Evolutionary conservation across 2,329 filamentous ascomycete species (phyloP).

Genomic region (Cladosporium oxysporum): DNA sequence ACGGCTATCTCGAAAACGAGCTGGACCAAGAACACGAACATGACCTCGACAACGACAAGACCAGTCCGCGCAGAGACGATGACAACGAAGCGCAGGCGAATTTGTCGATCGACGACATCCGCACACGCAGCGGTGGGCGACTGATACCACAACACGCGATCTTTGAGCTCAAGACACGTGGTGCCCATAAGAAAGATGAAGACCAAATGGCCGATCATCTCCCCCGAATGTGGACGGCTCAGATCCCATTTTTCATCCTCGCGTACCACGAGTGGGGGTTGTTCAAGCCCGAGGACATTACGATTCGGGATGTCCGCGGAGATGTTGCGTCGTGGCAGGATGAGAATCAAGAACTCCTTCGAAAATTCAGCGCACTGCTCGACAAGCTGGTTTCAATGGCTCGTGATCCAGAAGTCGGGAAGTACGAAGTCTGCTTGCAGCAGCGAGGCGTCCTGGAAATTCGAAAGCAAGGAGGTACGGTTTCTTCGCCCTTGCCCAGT

Average conservation of each 20-base stretch:
- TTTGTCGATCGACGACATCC: background rate
- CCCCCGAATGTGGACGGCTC: constrained; percentile 52
- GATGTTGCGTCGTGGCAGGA: constrained; percentile 47
- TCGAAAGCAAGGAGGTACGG: constrained; percentile 23
- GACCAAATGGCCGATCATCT: constrained; percentile 42
- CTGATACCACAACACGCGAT: constrained; percentile 46
- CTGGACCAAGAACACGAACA: background rate
- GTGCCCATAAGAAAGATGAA: constrained; percentile 1
- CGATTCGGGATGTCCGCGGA: constrained; percentile 40
- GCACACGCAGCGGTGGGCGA: constrained; percentile 18
- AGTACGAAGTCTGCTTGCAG: constrained; percentile 41
- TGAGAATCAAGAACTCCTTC: constrained; percentile 38
- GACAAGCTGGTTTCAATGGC: constrained; percentile 36
- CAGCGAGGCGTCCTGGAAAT: constrained; percentile 40
- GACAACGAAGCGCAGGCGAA: background rate
- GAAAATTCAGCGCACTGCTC: constrained; percentile 35
- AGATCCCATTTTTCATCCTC: constrained; percentile 54
- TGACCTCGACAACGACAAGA: background rate
- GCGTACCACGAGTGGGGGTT: constrained; percentile 50
- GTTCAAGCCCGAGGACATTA: constrained; percentile 45
- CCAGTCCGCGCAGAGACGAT: background rate
- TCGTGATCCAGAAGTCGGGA: constrained; percentile 19
- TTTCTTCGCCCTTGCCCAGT: constrained; percentile 8
- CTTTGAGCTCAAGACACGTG: constrained; percentile 45
- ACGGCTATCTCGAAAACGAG: constrained; percentile 53